Base-by-base conservation (phyloP, 208 protist species). In the Crithidia mellificae region DNA sequence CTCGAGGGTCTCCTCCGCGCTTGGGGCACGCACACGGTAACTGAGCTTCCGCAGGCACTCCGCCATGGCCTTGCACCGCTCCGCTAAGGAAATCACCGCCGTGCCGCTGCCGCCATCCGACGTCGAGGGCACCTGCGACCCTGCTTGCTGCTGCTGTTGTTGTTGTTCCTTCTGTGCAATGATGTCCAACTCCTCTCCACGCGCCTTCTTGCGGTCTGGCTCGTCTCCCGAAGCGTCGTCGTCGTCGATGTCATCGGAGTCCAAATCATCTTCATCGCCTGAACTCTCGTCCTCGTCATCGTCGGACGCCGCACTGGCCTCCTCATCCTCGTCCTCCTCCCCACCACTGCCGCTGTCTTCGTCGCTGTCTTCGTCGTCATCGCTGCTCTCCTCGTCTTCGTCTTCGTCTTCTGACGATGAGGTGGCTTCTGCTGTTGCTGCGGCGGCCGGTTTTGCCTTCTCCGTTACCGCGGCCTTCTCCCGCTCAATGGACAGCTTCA, bases 1-100 rank as follows among this genome's bases (percentile, higher is more conserved):
- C 50, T 90, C 78, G 6, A 82, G 58, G 25, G 67, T 74, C 71
- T 96, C 90, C 20, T 63, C 66, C 9, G 75, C 74, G 38, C 55
- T 72, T 8, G 74, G 83, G n/a, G 58, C 58, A 4, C 90, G 78
- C 20, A 85, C 68, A 36, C 80, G 84, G 68, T 91, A 87, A 58
- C 68, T 53, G 12, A 93, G 73, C 63, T 87, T 90, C 15, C 77
- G 77, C 54, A 93, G 78, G 66, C 81, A 92, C 24, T 78, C 74
- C 29, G 65, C 72, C 90, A 96, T 96, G 24, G 64, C 87, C 43
- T 80, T 83, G 72, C 83, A 90, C 24, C 85, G 87, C 64, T 82
- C 65, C n/a, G 57, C 78, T 15, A 83, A 30, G 15, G 63, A 64
- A n/a, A n/a, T n/a, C 15, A 72, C 58, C 20, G 61, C 63, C 34